These are phyloP conservation scores for Suillus weaverae DNA, from an alignment of 768 basidiomycete genomes.

Conservation along the genomic window DNA sequence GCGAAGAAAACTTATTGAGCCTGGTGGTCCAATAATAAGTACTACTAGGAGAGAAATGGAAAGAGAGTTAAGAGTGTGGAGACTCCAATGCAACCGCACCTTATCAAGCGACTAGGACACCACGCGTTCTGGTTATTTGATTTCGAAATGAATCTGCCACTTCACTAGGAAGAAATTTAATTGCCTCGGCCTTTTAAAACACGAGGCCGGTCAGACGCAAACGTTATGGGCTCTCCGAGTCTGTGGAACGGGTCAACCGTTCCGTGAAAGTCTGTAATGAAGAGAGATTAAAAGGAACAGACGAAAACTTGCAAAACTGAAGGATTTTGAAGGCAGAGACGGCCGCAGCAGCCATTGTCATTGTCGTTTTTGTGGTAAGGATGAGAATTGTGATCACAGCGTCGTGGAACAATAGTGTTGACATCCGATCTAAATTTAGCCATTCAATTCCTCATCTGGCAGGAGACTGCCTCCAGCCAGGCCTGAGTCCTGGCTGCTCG, in stretches of 20 bases:
- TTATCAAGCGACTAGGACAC: conserved; percentile 9
- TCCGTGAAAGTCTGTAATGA: neutral
- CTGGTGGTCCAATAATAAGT: conserved; percentile 3
- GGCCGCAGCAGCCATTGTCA: neutral
- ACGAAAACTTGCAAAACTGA: neutral
- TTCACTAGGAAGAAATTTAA: neutral
- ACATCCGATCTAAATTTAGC: neutral
- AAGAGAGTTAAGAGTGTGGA: conserved; percentile 4
- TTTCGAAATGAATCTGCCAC: neutral
- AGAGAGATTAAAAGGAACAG: neutral
- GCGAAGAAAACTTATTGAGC: neutral
- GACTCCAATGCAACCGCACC: conserved; percentile 3
- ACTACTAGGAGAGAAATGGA: neutral
- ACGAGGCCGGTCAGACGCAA: conserved; percentile 10
- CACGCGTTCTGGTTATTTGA: conserved; percentile 4
- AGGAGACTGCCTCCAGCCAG: neutral
- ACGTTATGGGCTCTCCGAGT: neutral
- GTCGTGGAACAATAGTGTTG: conserved; percentile 8
- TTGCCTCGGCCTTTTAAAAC: conserved; percentile 4
- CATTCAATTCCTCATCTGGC: neutral
- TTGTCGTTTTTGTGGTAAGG: neutral
- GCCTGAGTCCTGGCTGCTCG: too few relatives aligned
- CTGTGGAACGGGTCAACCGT: conserved; percentile 10
- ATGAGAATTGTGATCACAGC: neutral
- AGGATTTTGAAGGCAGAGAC: neutral